phyloP scores from a whole-genome alignment of 139 green algal genomes.

The Prasinococcaceae sp. region DNA sequence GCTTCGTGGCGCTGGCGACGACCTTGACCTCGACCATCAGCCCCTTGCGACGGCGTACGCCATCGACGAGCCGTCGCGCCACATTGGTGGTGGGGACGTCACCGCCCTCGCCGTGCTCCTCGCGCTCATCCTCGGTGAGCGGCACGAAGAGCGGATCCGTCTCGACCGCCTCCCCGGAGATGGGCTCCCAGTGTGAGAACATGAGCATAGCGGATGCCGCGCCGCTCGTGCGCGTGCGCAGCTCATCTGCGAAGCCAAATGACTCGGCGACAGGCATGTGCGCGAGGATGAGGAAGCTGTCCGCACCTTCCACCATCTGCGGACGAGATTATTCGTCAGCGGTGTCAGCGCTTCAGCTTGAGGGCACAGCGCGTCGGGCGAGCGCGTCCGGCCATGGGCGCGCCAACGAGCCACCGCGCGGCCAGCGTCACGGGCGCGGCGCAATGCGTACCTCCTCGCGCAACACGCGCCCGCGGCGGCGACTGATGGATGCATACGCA shows the following conservation, averaged over 20 bases:
- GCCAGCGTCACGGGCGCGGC: too few species aligned
- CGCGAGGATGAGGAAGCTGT: conserved; percentile 45
- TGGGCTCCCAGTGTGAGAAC: conserved; percentile 83
- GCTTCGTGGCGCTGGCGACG: conserved; percentile 84
- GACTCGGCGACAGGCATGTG: conserved; percentile 78
- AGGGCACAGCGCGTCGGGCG: too few species aligned
- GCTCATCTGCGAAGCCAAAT: conserved; percentile 90
- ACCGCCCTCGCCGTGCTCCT: conserved; percentile 89
- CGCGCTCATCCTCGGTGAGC: conserved; percentile 85
- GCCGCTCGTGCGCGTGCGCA: conserved; percentile 63
- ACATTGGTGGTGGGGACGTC: conserved; percentile 47
- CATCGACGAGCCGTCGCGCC: conserved; percentile 66
- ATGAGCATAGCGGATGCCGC: conserved; percentile 69
- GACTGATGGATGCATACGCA: too few species aligned
- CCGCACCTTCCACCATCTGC: too few species aligned
- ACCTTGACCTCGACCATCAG: conserved; percentile 88
- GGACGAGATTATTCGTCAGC: too few species aligned
- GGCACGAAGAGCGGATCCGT: conserved; percentile 93
- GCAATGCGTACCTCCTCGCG: conserved; percentile 13
- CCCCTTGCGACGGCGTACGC: conserved; percentile 75
- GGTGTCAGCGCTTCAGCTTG: too few species aligned
- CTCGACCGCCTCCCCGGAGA: conserved; percentile 34
- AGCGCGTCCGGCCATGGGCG: too few species aligned
- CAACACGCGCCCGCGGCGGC: too few species aligned
- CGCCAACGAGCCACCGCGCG: too few species aligned